A percentile compares a stretch with the other conserved stretches of the same genome.
These are phyloP conservation scores for Aspergillus novoparasiticus DNA, from an alignment of 2,329 filamentous ascomycete genomes.

Conservation along the genomic window DNA sequence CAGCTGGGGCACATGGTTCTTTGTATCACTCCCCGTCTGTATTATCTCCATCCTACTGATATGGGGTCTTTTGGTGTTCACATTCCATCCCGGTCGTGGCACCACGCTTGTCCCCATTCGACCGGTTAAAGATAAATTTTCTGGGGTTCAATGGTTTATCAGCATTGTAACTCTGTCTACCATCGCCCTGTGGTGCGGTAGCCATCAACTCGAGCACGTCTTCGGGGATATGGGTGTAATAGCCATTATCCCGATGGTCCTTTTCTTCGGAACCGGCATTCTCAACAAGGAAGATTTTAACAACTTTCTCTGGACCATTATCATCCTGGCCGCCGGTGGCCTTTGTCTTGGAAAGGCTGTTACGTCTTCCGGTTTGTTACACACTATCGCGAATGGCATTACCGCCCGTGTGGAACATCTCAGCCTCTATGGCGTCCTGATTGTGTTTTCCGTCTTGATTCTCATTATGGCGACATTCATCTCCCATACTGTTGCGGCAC, in stretches of 20 bases:
- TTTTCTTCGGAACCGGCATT: constrained; percentile 96
- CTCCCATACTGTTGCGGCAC: constrained; percentile 91
- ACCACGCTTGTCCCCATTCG: constrained; percentile 91
- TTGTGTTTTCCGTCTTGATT: constrained; percentile 83
- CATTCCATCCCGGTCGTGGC: constrained; percentile 81
- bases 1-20: constrained; percentile 96
- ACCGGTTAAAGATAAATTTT: constrained; percentile 84
- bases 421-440: constrained; percentile 80
- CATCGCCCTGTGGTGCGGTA: constrained; percentile 89
- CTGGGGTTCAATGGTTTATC: constrained; percentile 91
- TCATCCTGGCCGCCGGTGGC: constrained; percentile 93
- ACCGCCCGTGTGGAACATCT: constrained; percentile 73
- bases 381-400: constrained; percentile 81
- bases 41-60: constrained; percentile 85
- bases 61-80: constrained; percentile 81
- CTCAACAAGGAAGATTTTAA: constrained; percentile 99
- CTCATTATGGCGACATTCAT: constrained; percentile 96
- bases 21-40: constrained; percentile 90
- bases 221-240: constrained; percentile 99
- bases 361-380: constrained; percentile 85
- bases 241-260: constrained; percentile 89
- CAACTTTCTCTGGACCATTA: constrained; percentile 99
- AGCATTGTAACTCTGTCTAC: constrained; percentile 78
- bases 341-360: constrained; percentile 92
- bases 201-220: constrained; percentile 79